Evolutionary conservation across 2,329 filamentous ascomycete species (phyloP), one percentile per base, ranked within the genome.

Genomic region (Venturia carpophila): DNA sequence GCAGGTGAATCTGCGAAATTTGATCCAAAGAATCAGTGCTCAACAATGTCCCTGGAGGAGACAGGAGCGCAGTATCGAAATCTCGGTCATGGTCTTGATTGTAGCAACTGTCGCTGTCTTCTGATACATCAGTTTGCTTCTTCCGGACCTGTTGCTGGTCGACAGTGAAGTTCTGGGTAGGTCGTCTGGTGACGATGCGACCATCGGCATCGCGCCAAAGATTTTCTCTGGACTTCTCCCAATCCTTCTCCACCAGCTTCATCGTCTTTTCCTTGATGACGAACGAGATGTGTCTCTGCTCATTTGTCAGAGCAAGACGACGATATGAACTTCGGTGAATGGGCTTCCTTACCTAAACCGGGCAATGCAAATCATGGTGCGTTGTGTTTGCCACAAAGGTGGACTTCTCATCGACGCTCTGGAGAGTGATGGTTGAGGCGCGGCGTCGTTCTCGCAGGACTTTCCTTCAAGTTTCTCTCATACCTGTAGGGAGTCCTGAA

Each of bases 201-300:
- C 83, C 83, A 65, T 82, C 77, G 41, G 76, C 73, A 68, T 82
- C 81, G 70, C 81, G 82, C 82, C 82, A 84, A 69, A 81, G 77
- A 62, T 82, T 77, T 69, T 84, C 84, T 13, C 83, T 83, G 81
- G 17, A 85, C 71, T 39, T 79, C 71, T 39, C 81, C 81, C 55
- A 73, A 75, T 17, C 82, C 81, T 68, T 79, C 77, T 19, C 80
- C 81, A 49, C 82, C 81, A 67, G 82, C 82, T 75, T 84, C 82
- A 42, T 79, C 75, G 70, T 85, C 83, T 67, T 81, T 83, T 66
- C 84, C 80, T 11, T 76, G 77, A 70, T 82, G 80, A 7, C 80
- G 77, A 62, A 73, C 71, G 76, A 86, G 81, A 71, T 88, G 85
- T 68, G 85, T 78, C 49, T 82, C 84, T 86, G 30, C 41, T 58